These are phyloP conservation scores for Candida maesae DNA, from an alignment of 805 yeast genomes.

Conservation along the genomic window DNA sequence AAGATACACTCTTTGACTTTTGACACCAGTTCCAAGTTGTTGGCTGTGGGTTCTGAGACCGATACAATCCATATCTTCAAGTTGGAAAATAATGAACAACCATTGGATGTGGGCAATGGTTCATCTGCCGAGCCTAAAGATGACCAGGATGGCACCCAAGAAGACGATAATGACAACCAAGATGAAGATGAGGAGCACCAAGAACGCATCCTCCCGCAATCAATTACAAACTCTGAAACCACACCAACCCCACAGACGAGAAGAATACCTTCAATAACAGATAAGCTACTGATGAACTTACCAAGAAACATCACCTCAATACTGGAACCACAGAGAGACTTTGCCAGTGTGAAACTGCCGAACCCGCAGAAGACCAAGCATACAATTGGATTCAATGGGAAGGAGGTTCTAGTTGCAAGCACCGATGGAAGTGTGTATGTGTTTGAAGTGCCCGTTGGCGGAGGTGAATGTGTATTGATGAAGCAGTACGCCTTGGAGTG, in stretches of 20 bases:
- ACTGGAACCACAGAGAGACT: constrained; percentile 62
- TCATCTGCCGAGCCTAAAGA: too few relatives aligned
- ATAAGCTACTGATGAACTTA: constrained; percentile 24
- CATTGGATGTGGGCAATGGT: too few relatives aligned
- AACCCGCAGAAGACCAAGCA: neutral
- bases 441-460: constrained; percentile 55
- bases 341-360: constrained; percentile 51
- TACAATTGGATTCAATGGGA: constrained; percentile 19
- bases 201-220: constrained; percentile 13
- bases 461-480: constrained; percentile 62
- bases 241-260: neutral
- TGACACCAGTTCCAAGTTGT: constrained; percentile 43
- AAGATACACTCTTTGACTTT: constrained; percentile 50
- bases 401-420: constrained; percentile 20
- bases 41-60: constrained; percentile 58
- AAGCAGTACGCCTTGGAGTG: constrained; percentile 41
- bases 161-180: too few relatives aligned
- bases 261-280: constrained; percentile 24
- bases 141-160: too few relatives aligned
- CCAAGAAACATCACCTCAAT: constrained; percentile 42
- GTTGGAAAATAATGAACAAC: constrained; percentile 21
- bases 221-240: neutral
- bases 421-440: constrained; percentile 50
- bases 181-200: constrained; percentile 13
- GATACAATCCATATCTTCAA: constrained; percentile 66